Evolutionary conservation across 2,329 filamentous ascomycete genomes (phyloP), one percentile per base, ranked within the genome.

Genomic region (Delphinella strobiligena): DNA sequence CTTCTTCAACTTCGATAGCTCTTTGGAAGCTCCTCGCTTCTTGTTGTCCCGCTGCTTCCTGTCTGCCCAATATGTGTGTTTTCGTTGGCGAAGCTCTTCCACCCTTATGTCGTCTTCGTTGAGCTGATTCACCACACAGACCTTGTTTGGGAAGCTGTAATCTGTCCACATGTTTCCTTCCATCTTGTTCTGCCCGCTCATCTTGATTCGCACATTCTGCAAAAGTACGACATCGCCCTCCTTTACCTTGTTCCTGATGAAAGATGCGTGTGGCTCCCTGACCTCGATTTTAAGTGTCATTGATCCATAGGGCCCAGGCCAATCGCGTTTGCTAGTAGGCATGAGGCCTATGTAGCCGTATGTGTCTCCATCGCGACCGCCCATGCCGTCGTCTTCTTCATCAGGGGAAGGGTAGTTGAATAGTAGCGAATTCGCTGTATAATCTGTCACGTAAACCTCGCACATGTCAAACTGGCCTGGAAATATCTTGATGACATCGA

Each of bases 391-490:
- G 10, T 49, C 44, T 3, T 31, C 24, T 8, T 62, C 56, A 34
- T 59, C 53, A 3, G 61, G 61, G 24, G 63, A 53, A 11, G 53
- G 50, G 42, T 75, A 75, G 27, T 76, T 59, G 47, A 70, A 79
- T 42, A 95, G 77, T 1, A 52, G 44, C 0, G 66, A 52, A 51
- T 95, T 85, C 37, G 74, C 62, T 0, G 86, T 93, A 56, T 88
- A 94, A 58, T 95, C 88, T 0, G 83, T 82, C 14, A 93, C 63
- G 65, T 87, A 87, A 0, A 94, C 47, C 4, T 75, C 74, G 10
- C 73, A 60, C 18, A 64, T 59, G 34, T 58, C 66, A 30, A 60
- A 56, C 18, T 34, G 16, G 7, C 50, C 55, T 11, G 61, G 52
- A 47, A 65, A 74, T 1, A 69, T 62, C 47, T 71, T 77, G 34